These are phyloP conservation scores for Pseudopithomyces chartarum DNA, from an alignment of 2,329 filamentous ascomycete genomes.

Conservation along the genomic window DNA sequence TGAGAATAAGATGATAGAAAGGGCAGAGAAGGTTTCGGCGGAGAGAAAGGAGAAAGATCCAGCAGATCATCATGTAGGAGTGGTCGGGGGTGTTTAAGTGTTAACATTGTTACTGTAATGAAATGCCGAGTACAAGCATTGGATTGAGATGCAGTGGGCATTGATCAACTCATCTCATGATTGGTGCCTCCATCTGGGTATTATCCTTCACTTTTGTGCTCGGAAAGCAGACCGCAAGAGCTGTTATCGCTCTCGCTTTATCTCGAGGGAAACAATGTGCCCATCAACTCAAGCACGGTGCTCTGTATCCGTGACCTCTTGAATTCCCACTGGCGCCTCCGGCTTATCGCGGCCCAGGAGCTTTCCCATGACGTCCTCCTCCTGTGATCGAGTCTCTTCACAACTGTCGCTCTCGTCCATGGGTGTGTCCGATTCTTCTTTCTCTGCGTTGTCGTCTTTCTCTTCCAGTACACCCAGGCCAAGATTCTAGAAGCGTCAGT, in stretches of 20 bases:
- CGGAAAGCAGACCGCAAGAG: neutral
- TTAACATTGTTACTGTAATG: too few relatives aligned
- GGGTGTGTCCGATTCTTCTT: conserved; percentile 7
- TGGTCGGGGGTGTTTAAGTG: neutral
- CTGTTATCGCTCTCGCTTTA: neutral
- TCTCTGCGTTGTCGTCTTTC: conserved; percentile 34
- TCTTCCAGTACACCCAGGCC: conserved; percentile 54
- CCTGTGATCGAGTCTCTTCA: conserved; percentile 13
- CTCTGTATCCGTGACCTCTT: conserved; percentile 31
- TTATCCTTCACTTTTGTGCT: too few relatives aligned
- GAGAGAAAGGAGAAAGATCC: neutral
- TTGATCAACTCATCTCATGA: neutral
- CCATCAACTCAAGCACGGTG: neutral
- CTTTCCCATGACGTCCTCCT: conserved; percentile 42
- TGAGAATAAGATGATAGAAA: neutral
- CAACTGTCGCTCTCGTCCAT: conserved; percentile 29
- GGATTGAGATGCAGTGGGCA: too few relatives aligned
- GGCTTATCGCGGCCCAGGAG: conserved; percentile 41
- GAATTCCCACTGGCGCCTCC: conserved; percentile 27
- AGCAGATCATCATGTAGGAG: neutral
- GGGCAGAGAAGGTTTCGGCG: neutral
- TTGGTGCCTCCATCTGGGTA: too few relatives aligned
- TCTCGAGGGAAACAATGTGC: too few relatives aligned
- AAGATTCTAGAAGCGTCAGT: conserved; percentile 40
- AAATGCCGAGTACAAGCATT: neutral